Evolutionary conservation across 108 stramenopile genomes (phyloP).

Genomic region (Craspedostauros australis): DNA sequence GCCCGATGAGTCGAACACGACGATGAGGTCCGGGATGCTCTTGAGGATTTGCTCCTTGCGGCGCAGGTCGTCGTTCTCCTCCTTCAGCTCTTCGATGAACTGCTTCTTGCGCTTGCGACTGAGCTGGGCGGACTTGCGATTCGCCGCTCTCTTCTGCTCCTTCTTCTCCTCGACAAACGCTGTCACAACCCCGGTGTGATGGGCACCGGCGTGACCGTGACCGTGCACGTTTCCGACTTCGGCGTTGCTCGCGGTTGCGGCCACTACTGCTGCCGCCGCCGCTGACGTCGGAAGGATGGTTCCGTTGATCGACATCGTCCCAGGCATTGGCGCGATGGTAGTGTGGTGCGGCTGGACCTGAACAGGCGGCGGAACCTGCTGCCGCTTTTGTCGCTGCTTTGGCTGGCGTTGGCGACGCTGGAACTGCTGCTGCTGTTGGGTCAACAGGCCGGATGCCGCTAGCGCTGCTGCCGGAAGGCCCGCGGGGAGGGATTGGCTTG

Average conservation of each 20-base stretch:
- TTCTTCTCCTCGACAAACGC: conserved; percentile 55
- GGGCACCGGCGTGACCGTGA: background rate
- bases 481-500: no score
- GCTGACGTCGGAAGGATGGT: background rate
- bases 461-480: no score
- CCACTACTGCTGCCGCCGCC: conserved; percentile 1
- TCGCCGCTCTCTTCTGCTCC: conserved; percentile 70
- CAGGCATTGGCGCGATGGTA: conserved; percentile 16
- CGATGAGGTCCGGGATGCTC: conserved; percentile 77
- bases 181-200: background rate
- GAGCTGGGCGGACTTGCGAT: conserved; percentile 86
- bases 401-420: background rate
- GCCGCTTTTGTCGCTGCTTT: background rate
- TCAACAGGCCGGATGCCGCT: background rate
- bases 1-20: conserved; percentile 80
- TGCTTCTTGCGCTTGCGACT: conserved; percentile 92
- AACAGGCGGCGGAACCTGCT: background rate
- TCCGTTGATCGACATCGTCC: background rate
- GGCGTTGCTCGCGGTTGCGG: background rate
- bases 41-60: conserved; percentile 76
- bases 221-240: conserved; percentile 18
- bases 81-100: conserved; percentile 89
- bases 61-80: conserved; percentile 72
- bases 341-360: no score
- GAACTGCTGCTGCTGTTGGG: background rate